phyloP scores from a whole-genome alignment of 805 yeast species.

The Saccharomycopsis sp. region DNA sequence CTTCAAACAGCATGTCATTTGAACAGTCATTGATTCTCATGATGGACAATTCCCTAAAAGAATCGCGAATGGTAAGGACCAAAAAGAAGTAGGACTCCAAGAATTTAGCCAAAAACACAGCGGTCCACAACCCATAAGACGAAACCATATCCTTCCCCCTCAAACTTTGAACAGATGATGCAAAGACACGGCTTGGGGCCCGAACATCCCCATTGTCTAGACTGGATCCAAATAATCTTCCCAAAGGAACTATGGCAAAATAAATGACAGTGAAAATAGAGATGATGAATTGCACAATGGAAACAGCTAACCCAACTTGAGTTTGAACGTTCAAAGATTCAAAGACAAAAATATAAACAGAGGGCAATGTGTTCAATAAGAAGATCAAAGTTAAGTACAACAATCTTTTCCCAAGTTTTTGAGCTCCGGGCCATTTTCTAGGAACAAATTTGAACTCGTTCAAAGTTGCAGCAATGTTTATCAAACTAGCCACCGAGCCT shows the following conservation, averaged over 20 bases:
- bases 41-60: conserved; percentile 56
- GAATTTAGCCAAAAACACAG: conserved; percentile 59
- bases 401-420: conserved; percentile 43
- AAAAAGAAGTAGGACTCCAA: conserved; percentile 72
- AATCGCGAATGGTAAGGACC: conserved; percentile 63
- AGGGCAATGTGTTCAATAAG: conserved; percentile 40
- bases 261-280: conserved; percentile 47
- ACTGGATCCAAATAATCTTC: conserved; percentile 40
- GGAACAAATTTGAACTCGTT: conserved; percentile 61
- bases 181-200: conserved; percentile 48
- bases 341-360: conserved; percentile 37
- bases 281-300: conserved; percentile 47
- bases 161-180: conserved; percentile 48
- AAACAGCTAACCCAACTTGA: conserved; percentile 33
- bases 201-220: conserved; percentile 28
- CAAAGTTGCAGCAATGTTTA: conserved; percentile 47
- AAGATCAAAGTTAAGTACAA: conserved; percentile 35
- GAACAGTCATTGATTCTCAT: conserved; percentile 48
- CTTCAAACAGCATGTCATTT: conserved; percentile 52
- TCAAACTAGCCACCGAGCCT: conserved; percentile 51
- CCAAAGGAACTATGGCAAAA: conserved; percentile 54
- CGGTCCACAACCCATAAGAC: conserved; percentile 61
- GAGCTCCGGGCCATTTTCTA: conserved; percentile 64
- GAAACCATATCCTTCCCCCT: conserved; percentile 47
- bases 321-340: conserved; percentile 30